Base-by-base conservation (phyloP, 225 moss, liverwort and hornwort genomes). In the Ulota crispa region DNA sequence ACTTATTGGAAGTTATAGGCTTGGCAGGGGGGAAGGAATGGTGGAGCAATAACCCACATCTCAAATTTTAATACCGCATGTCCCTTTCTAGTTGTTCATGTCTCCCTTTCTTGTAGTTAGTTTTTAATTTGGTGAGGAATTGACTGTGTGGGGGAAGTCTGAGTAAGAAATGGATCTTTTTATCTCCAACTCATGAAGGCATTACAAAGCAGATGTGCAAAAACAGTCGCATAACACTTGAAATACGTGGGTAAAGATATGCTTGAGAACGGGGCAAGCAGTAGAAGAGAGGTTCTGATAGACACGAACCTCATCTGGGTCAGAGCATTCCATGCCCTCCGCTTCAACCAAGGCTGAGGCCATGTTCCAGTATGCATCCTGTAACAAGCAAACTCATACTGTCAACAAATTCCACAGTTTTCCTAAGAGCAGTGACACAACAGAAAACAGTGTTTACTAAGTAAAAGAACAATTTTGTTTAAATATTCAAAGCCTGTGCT, bases 281-380 rank as follows among this genome's bases (percentile, higher is more conserved):
- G 27, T 13, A 81, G 19, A 21, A 70, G 26, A 56, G 73, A 56
- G 79, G 26, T 69, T 50, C 62, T 20, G 55, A 60, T 31, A 53
- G 72, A 50, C 57, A 86, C 72, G 64, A 59, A 96, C 96, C 93
- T 97, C 97, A 81, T 97, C 97, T 62, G 95, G 95, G 84, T 94
- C 97, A 53, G 86, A 81, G 81, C 89, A 89, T 59, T 95, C 92
- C 85, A 90, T 87, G 80, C 93, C 89, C 75, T 95, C 93, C 23
- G 91, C 87, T 76, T 94, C 92, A 23, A 85, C 93, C 64, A 97
- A 78, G 67, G 94, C 88, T 80, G 95, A 92, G 53, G 93, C 88
- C 92, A 95, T 93, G 80, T 87, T 92, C 88, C 91, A 89, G 77
- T 95, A 97, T 16, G 92, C 93, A 72, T 97, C 97, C 97, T 96